These are phyloP conservation scores for Colletotrichum ledebouriae DNA, from an alignment of 2,329 filamentous ascomycete species.

Conservation along the genomic window DNA sequence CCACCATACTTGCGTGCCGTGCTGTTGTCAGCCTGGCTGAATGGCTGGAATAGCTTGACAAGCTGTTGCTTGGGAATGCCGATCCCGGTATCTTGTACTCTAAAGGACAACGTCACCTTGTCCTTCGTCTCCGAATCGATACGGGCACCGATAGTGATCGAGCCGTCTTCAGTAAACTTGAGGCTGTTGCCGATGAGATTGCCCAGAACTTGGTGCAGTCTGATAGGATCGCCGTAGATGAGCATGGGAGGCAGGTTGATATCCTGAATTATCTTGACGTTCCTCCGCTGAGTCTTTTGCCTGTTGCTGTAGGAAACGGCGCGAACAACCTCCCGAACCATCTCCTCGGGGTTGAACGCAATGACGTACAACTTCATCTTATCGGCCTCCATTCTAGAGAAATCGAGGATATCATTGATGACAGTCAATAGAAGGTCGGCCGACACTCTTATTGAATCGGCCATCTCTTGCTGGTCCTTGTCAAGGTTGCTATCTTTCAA, in stretches of 20 bases:
- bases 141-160: slow-evolving; percentile 84
- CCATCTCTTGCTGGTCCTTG: slow-evolving; percentile 85
- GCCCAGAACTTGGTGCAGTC: slow-evolving; percentile 77
- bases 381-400: slow-evolving; percentile 92
- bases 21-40: slow-evolving; percentile 91
- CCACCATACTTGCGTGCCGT: slow-evolving; percentile 93
- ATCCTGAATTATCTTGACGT: slow-evolving; percentile 75
- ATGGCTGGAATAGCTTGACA: slow-evolving; percentile 89
- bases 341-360: slow-evolving; percentile 75
- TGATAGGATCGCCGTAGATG: slow-evolving; percentile 75
- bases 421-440: slow-evolving; percentile 90
- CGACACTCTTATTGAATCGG: slow-evolving; percentile 87
- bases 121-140: slow-evolving; percentile 79
- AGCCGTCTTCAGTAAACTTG: slow-evolving; percentile 91
- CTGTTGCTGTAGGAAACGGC: slow-evolving; percentile 76
- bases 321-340: slow-evolving; percentile 75
- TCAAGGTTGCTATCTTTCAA: slow-evolving; percentile 81
- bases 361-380: slow-evolving; percentile 85
- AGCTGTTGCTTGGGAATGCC: slow-evolving; percentile 87
- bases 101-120: slow-evolving; percentile 82
- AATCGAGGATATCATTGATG: slow-evolving; percentile 96
- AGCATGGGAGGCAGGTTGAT: slow-evolving; percentile 82
- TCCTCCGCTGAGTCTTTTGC: slow-evolving; percentile 72
- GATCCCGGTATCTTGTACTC: slow-evolving; percentile 91
- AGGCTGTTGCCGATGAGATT: slow-evolving; percentile 94